These are phyloP conservation scores for Picea glauca DNA, from an alignment of 75 land plant species.

Conservation along the genomic window DNA sequence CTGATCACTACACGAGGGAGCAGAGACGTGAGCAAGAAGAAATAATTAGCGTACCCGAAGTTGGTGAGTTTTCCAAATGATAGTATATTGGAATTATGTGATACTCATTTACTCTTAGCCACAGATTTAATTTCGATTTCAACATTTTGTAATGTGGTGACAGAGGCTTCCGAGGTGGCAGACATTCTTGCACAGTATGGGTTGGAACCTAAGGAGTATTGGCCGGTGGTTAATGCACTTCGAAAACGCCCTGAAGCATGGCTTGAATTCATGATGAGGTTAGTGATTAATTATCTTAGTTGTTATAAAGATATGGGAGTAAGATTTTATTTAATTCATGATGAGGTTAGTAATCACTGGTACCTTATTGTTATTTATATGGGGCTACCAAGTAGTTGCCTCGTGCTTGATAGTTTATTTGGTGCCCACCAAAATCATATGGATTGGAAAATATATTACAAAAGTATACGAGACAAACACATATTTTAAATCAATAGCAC, in stretches of 20 bases:
- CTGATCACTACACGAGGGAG: constrained; percentile 22
- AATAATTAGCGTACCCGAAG: constrained; percentile 8
- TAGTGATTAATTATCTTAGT: constrained; percentile 1
- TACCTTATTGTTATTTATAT: too few species aligned
- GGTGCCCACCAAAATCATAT: too few species aligned
- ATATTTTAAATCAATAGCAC: too few species aligned
- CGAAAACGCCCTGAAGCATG: constrained; percentile 21
- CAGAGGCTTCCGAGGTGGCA: constrained; percentile 23
- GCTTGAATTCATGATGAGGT: constrained; percentile 33
- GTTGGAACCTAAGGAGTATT: constrained; percentile 15
- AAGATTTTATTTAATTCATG: too few species aligned
- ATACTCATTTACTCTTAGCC: background rate
- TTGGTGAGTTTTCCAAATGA: background rate
- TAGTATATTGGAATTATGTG: background rate
- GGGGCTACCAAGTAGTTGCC: too few species aligned
- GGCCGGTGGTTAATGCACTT: constrained; percentile 18
- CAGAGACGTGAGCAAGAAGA: constrained; percentile 23
- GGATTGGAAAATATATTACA: too few species aligned
- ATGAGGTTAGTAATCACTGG: too few species aligned
- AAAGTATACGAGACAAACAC: too few species aligned
- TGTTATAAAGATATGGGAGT: too few species aligned
- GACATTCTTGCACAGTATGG: constrained; percentile 21
- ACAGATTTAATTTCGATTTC: background rate
- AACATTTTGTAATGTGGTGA: background rate
- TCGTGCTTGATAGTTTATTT: too few species aligned